Evolutionary conservation across 2,329 filamentous ascomycete species (phyloP).

Genomic region (Lasiodiplodia citricola): DNA sequence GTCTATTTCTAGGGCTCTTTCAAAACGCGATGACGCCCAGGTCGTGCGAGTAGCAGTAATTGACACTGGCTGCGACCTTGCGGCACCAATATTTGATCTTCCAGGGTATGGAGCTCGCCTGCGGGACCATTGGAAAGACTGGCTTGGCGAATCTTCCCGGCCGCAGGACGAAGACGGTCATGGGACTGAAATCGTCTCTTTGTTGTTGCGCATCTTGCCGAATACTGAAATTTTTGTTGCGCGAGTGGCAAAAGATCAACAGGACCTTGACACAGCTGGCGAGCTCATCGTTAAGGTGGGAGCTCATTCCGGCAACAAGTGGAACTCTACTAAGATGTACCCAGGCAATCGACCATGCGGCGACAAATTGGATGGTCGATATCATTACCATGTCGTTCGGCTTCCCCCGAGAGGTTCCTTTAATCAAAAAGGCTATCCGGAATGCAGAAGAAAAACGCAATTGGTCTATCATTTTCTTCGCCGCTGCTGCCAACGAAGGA

Average conservation of each 20-base stretch:
- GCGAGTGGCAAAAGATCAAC: not conserved
- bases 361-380: not conserved
- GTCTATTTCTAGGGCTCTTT: not conserved
- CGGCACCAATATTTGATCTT: not conserved
- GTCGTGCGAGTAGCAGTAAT: not conserved
- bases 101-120: not conserved
- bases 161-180: not conserved
- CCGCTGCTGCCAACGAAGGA: too few species aligned
- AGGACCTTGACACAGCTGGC: not conserved
- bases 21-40: fast-evolving
- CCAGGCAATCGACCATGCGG: not conserved
- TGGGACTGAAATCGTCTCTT: not conserved
- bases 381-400: not conserved
- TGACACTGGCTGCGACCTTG: not conserved
- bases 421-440: not conserved
- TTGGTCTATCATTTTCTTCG: too few species aligned
- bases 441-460: not conserved
- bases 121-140: not conserved
- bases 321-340: not conserved
- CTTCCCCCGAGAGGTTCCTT: fast-evolving
- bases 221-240: not conserved
- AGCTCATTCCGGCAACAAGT: not conserved
- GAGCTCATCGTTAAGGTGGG: not conserved
- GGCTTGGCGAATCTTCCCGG: not conserved
- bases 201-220: not conserved